Conservation (phyloP, 345 rosid species). For the Eutrema heterophyllum region DNA sequence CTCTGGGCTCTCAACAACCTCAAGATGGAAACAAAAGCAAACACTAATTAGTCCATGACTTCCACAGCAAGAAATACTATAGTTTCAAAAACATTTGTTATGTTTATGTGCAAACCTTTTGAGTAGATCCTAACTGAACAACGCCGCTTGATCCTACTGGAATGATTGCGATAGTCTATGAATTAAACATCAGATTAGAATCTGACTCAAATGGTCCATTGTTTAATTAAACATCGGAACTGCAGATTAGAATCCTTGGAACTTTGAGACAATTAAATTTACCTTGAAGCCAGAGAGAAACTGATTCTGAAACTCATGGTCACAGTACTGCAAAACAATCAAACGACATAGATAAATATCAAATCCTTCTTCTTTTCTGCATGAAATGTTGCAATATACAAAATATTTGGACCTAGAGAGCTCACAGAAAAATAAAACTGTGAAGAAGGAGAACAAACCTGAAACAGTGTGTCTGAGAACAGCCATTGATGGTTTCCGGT, state of each 20-base stretch:
- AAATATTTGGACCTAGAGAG: background rate
- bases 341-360: background rate
- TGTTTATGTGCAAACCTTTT: conserved; percentile 48
- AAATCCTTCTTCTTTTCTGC: background rate
- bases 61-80: background rate
- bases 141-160: conserved; percentile 64
- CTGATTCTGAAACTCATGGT: conserved; percentile 29
- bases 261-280: background rate
- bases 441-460: too few species aligned
- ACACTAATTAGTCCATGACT: conserved; percentile 16
- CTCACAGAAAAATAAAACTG: conserved; percentile 4
- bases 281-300: conserved; percentile 31
- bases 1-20: conserved; percentile 60
- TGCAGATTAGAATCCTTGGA: conserved; percentile 9
- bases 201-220: too few species aligned
- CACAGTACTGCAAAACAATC: conserved; percentile 16
- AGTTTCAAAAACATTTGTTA: background rate
- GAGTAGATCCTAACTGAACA: conserved; percentile 72
- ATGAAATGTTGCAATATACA: background rate
- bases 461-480: conserved; percentile 45
- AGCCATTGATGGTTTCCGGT: conserved; percentile 75
- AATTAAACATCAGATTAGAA: background rate
- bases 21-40: conserved; percentile 6
- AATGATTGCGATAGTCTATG: conserved; percentile 75
- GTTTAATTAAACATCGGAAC: background rate